Percentiles rank a stretch among this genome's conserved stretches.
Evolutionary conservation across 306 rosid genomes (phyloP).

Genomic region (Hylodesmum podocarpum): DNA sequence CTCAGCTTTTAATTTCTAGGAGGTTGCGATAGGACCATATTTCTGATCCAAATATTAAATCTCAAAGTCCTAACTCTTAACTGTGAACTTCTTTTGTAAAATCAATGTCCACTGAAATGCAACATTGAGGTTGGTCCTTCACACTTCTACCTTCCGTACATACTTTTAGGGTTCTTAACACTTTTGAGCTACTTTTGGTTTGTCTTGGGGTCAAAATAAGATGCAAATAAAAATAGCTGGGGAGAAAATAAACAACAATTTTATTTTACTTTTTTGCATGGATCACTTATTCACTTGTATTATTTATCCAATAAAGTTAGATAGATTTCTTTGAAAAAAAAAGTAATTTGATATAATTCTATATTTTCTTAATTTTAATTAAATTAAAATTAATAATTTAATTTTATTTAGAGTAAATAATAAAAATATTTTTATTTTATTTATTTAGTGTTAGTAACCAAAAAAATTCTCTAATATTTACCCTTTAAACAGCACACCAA

Average conservation of each 20-base stretch:
- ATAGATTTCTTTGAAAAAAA: too few species aligned
- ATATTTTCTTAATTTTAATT: too few species aligned
- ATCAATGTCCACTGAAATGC: neutral
- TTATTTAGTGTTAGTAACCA: too few species aligned
- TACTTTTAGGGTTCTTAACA: too few species aligned
- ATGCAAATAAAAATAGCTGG: neutral
- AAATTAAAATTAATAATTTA: neutral
- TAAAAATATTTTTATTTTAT: neutral
- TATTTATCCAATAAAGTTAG: too few species aligned
- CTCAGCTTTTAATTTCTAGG: neutral
- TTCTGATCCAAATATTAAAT: slow-evolving; percentile 5
- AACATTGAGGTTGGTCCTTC: slow-evolving; percentile 25
- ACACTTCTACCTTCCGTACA: neutral
- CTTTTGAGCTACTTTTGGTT: neutral
- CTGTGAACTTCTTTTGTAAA: neutral
- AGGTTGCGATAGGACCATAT: neutral
- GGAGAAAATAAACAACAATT: neutral
- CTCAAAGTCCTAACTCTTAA: neutral
- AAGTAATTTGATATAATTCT: too few species aligned
- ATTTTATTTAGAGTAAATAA: too few species aligned
- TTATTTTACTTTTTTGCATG: too few species aligned
- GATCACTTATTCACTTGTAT: too few species aligned
- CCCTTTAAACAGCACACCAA: neutral
- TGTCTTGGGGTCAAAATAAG: neutral
- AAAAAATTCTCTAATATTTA: too few species aligned